A percentile compares a stretch with the other conserved stretches of the same genome.
phyloP scores from a whole-genome alignment of 192 early-diverging fungal genomes.

The Umbelopsis vinacea region DNA sequence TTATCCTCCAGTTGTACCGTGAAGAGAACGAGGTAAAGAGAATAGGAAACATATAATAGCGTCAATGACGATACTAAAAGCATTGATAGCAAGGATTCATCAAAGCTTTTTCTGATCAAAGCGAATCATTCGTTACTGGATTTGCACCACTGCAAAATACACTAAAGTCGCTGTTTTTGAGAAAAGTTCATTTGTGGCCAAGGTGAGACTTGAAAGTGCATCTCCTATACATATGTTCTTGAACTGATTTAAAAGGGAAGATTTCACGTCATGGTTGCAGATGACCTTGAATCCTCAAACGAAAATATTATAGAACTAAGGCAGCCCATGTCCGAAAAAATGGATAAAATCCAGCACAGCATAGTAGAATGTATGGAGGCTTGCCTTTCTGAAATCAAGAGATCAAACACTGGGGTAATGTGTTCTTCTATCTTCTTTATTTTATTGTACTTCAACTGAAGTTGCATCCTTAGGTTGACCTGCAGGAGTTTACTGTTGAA shows the following conservation, averaged over 20 bases:
- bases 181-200: slow-evolving; percentile 90
- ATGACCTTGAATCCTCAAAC: slow-evolving; percentile 53
- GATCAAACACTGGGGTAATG: slow-evolving; percentile 60
- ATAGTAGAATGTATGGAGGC: slow-evolving; percentile 85
- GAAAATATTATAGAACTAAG: slow-evolving; percentile 75
- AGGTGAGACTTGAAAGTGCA: slow-evolving; percentile 52
- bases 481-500: slow-evolving; percentile 85
- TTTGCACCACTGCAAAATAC: slow-evolving; percentile 89
- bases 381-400: slow-evolving; percentile 75
- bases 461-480: slow-evolving; percentile 57
- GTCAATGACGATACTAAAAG: neutral
- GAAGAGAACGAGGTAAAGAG: slow-evolving; percentile 70
- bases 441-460: neutral
- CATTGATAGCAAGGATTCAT: slow-evolving; percentile 73
- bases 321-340: slow-evolving; percentile 77
- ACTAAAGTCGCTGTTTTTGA: slow-evolving; percentile 77
- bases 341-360: slow-evolving; percentile 83
- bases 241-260: slow-evolving; percentile 34
- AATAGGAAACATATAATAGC: neutral
- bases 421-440: too few species aligned
- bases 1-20: slow-evolving; percentile 83
- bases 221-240: too few species aligned
- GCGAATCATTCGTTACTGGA: slow-evolving; percentile 78
- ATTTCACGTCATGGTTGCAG: slow-evolving; percentile 67
- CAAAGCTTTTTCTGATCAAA: slow-evolving; percentile 91